Base-by-base conservation (phyloP, 331 rosid species). In the Malus hybrid region DNA sequence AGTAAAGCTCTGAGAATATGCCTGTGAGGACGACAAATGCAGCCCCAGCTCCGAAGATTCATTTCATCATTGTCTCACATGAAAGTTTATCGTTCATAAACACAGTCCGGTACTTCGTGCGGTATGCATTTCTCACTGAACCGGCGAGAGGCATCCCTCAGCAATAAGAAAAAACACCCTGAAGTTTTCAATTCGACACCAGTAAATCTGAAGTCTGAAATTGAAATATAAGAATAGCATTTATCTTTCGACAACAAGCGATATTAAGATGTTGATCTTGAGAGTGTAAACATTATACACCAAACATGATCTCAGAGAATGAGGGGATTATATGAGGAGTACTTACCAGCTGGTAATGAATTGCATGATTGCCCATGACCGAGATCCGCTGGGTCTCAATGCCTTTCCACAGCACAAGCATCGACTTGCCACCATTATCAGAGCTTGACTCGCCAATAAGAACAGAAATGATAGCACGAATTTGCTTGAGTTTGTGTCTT, bases 391-490 rank as follows among this genome's bases (percentile, higher is more conserved):
- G 5, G 98, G 97, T 73, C 83, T 85, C 90, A 87, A 72, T 65
- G 94, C 90, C 80, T 73, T 90, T 28, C 97, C 97, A 70, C 91
- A 86, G 87, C 98, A 93, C 74, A 93, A 74, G 86, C 96, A 91
- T 80, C 87, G 85, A 76, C 90, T 87, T 59, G 76, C 88, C 69
- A 84, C 79, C 95, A 85, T 87, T 65, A 90, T 78, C 73, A 88
- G 87, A 52, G 83, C 85, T 84, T 93, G 98, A 84, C 96, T 90
- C 62, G 85, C 80, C 55, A 83, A 67, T 44, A 93, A 85, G 76
- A 91, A 36, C 75, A 91, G 65, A 77, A 93, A 75, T 48, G 98
- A 88, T 85, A 76, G 33, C 34, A 77, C 64, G 69, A 74, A 16
- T 54, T 73, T 11, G 46, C 84, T 16, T 66, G 22, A 34, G 5